These are phyloP conservation scores for Effrenium voratum DNA, from an alignment of 73 alveolate genomes.

Conservation along the genomic window DNA sequence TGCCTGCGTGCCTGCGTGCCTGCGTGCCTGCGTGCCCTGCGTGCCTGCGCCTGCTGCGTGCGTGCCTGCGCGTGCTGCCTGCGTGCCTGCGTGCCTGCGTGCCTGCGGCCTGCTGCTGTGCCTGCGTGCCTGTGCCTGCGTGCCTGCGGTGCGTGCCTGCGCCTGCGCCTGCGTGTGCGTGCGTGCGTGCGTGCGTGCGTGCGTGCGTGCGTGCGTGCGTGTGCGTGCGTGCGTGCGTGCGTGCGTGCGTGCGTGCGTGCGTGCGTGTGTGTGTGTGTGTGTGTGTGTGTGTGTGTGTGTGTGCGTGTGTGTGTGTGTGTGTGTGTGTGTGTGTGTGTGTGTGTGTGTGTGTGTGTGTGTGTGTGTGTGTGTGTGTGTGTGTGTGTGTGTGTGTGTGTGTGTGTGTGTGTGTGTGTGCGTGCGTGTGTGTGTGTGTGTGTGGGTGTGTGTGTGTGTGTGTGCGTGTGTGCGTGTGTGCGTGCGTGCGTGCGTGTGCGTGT, in stretches of 20 bases:
- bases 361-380: background rate
- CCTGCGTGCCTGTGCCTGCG: too few relatives aligned
- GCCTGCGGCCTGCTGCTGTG: background rate
- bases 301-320: background rate
- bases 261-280: background rate
- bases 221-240: background rate
- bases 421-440: too few relatives aligned
- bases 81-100: too few relatives aligned
- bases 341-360: background rate
- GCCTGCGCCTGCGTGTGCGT: too few relatives aligned
- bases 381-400: background rate
- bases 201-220: constrained; percentile 15
- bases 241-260: background rate
- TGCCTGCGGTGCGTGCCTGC: too few relatives aligned
- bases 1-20: too few relatives aligned
- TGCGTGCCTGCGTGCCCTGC: too few relatives aligned
- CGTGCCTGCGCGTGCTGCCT: too few relatives aligned
- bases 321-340: background rate
- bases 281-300: background rate
- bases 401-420: background rate
- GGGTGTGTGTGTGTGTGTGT: too few relatives aligned
- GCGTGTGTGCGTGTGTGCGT: too few relatives aligned
- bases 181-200: constrained; percentile 13
- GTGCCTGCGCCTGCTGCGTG: too few relatives aligned
- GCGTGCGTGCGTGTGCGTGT: too few relatives aligned